phyloP scores from a whole-genome alignment of 805 yeast species.

The Wickerhamomyces rabaulensis region DNA sequence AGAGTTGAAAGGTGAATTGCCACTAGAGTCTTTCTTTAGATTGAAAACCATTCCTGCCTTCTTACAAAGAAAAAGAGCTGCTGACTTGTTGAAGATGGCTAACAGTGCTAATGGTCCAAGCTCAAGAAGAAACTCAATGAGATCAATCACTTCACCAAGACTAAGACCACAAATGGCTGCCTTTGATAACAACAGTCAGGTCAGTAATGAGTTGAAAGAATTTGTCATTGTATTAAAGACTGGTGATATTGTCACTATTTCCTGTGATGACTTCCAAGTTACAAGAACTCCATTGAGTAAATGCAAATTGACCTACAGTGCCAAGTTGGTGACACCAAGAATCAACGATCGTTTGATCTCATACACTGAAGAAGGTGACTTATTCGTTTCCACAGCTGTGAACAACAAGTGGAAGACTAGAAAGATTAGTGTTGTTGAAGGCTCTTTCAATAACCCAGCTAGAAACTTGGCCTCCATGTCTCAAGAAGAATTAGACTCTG shows the following conservation, averaged over 20 bases:
- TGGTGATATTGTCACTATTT: constrained; percentile 45
- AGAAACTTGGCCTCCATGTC: background rate
- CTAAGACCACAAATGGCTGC: constrained; percentile 15
- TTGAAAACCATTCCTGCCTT: constrained; percentile 45
- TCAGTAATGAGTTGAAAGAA: constrained; percentile 26
- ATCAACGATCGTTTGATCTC: constrained; percentile 68
- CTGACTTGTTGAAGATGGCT: constrained; percentile 13
- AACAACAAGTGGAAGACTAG: constrained; percentile 63
- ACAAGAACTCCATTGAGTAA: constrained; percentile 28
- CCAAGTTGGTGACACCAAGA: constrained; percentile 61
- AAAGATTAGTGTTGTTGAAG: constrained; percentile 42
- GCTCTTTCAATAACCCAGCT: constrained; percentile 24
- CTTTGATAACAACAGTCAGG: constrained; percentile 19
- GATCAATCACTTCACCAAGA: constrained; percentile 23
- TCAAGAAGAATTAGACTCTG: background rate
- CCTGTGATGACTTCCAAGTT: constrained; percentile 44
- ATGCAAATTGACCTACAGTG: constrained; percentile 42
- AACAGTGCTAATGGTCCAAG: constrained; percentile 8
- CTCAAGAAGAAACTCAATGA: constrained; percentile 30
- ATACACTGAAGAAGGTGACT: constrained; percentile 40
- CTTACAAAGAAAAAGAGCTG: constrained; percentile 27
- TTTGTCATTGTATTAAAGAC: constrained; percentile 46
- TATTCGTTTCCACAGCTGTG: constrained; percentile 54
- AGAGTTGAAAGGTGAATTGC: constrained; percentile 31
- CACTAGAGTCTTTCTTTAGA: constrained; percentile 58